Conservation (phyloP, 495 filamentous ascomycete genomes). For the Hypomontagnella submonticulosa region DNA sequence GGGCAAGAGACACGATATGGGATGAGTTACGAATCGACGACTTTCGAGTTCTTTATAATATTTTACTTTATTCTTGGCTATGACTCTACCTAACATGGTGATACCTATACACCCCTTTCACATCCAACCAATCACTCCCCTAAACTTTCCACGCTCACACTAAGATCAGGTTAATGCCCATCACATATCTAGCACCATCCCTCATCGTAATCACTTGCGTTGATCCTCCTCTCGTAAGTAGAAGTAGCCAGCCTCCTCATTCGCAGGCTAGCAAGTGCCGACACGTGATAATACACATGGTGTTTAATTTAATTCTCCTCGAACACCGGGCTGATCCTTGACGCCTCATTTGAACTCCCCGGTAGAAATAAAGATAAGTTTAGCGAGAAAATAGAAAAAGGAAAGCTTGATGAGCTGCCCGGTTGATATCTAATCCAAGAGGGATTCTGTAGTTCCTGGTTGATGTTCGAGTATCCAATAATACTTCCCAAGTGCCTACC, state of each 20-base stretch:
- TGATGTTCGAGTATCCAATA: no score
- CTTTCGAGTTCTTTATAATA: constrained; percentile 11
- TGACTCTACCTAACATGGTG: constrained; percentile 35
- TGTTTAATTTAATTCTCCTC: constrained; percentile 26
- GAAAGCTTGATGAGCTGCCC: constrained; percentile 1
- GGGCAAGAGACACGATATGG: no score
- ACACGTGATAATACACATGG: constrained; percentile 34
- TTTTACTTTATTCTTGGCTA: constrained; percentile 42
- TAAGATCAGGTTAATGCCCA: constrained; percentile 9
- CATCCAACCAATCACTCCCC: constrained; percentile 8
- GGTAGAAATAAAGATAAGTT: constrained; percentile 2
- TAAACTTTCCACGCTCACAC: constrained; percentile 3
- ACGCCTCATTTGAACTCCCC: constrained; percentile 30
- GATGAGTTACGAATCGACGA: no score
- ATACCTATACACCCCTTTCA: constrained; percentile 35
- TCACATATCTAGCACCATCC: constrained; percentile 16
- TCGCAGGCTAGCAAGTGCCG: constrained; percentile 1
- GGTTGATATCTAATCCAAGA: constrained; percentile 7
- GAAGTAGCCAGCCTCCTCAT: constrained; percentile 7
- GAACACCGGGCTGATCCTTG: constrained; percentile 28
- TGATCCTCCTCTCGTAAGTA: constrained; percentile 33
- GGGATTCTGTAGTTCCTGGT: constrained; percentile 1
- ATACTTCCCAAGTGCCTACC: not conserved
- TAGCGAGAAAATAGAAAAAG: constrained; percentile 2
- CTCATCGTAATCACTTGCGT: constrained; percentile 37